A percentile compares a stretch with the other conserved stretches of the same genome.
Evolutionary conservation across 352 stramenopile species (phyloP).

Genomic region (Pythium plurisporium): DNA sequence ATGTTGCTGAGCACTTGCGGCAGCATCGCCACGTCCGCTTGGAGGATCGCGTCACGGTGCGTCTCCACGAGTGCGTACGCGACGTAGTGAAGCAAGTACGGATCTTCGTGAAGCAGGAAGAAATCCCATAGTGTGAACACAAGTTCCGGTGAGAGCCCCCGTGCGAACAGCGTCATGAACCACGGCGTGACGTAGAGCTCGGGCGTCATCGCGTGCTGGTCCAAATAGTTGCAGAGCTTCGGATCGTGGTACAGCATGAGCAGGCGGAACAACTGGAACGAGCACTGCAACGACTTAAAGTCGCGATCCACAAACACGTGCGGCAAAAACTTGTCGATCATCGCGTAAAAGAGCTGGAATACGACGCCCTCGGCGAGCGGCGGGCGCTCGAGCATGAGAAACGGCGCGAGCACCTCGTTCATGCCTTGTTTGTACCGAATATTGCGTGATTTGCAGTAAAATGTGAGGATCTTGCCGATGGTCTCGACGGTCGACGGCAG

Average conservation of each 20-base stretch:
- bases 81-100: conserved; percentile 87
- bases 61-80: conserved; percentile 76
- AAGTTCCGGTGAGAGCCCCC: conserved; percentile 63
- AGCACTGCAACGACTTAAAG: conserved; percentile 90
- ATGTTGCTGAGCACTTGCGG: conserved; percentile 78
- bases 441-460: conserved; percentile 89
- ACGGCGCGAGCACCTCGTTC: conserved; percentile 92
- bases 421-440: conserved; percentile 93
- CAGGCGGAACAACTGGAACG: conserved; percentile 88
- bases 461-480: conserved; percentile 86
- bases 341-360: conserved; percentile 86
- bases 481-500: conserved; percentile 66
- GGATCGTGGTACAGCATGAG: conserved; percentile 92
- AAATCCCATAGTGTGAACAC: conserved; percentile 90
- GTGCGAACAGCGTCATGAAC: conserved; percentile 93
- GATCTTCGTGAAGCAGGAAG: conserved; percentile 87
- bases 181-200: conserved; percentile 92
- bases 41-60: conserved; percentile 53
- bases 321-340: conserved; percentile 86
- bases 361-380: conserved; percentile 57
- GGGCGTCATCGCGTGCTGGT: conserved; percentile 90
- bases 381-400: conserved; percentile 69
- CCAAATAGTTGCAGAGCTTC: conserved; percentile 79
- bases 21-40: conserved; percentile 68
- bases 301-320: conserved; percentile 88